Conservation (phyloP, 345 rosid genomes). For the Clausena lansium region DNA sequence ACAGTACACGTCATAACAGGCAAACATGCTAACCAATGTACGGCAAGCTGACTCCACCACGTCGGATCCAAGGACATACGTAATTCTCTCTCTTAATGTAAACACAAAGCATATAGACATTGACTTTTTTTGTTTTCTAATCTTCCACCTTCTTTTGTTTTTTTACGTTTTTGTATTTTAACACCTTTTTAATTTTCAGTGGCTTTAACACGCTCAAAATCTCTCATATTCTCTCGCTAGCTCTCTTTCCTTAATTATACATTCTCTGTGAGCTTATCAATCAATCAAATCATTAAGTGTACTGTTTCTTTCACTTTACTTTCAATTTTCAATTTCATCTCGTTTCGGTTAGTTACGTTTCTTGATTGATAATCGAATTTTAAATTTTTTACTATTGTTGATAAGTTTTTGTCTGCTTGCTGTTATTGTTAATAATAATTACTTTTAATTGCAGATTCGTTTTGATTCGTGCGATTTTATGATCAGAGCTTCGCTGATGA, state of each 20-base stretch:
- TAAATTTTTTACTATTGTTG: not conserved
- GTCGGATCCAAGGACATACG: not conserved
- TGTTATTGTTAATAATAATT: not conserved
- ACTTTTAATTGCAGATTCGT: conserved; percentile 9
- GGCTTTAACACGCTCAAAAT: conserved; percentile 13
- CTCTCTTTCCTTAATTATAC: not conserved
- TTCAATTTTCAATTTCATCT: conserved; percentile 7
- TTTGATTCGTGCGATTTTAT: not conserved
- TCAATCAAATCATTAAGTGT: conserved; percentile 15
- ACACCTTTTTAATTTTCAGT: conserved; percentile 3
- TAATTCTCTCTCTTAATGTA: not conserved
- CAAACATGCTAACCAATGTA: not conserved
- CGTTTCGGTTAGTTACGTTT: not conserved
- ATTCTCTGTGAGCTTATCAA: not conserved
- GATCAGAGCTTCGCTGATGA: conserved; percentile 19
- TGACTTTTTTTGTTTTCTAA: not conserved
- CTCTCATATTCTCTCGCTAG: not conserved
- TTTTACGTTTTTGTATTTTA: not conserved
- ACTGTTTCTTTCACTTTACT: not conserved
- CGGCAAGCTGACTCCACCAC: conserved; percentile 3
- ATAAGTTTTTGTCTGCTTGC: not conserved
- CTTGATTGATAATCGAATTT: not conserved
- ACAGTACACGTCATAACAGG: not conserved
- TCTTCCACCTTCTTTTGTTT: not conserved
- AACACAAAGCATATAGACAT: not conserved